Percentiles rank a stretch among this genome's conserved stretches.
phyloP scores from a whole-genome alignment of 306 rosid genomes.

The Morella rubra region DNA sequence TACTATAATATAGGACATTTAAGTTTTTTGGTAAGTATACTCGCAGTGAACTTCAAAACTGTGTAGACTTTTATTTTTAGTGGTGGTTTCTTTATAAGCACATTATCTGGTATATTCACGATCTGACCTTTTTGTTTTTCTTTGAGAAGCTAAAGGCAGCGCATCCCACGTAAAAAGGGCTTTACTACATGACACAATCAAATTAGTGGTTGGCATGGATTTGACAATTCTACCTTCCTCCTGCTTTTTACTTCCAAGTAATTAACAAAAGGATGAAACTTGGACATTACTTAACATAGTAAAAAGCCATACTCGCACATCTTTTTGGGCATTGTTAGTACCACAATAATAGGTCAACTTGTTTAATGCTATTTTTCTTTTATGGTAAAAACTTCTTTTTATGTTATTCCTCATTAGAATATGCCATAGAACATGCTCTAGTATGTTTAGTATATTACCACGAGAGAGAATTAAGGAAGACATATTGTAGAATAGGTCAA shows the following conservation, averaged over 20 bases:
- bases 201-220: conserved; percentile 31
- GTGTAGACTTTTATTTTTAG: too few relatives aligned
- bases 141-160: background rate
- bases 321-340: background rate
- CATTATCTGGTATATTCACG: too few relatives aligned
- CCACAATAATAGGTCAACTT: background rate
- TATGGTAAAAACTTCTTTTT: background rate
- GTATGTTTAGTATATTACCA: too few relatives aligned
- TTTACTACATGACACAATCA: conserved; percentile 3
- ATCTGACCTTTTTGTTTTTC: background rate
- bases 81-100: too few relatives aligned
- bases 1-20: too few relatives aligned
- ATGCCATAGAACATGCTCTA: too few relatives aligned
- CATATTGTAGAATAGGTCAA: too few relatives aligned
- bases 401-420: too few relatives aligned
- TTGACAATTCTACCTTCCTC: conserved; percentile 19
- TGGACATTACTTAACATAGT: background rate
- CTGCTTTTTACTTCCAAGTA: background rate
- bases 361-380: background rate
- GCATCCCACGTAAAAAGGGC: background rate
- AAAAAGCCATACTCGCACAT: background rate
- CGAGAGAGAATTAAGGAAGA: too few relatives aligned
- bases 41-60: too few relatives aligned
- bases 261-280: background rate
- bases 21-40: too few relatives aligned